These are phyloP conservation scores for Pyrenophora tritici-repentis DNA, from an alignment of 2,329 filamentous ascomycete species.

Conservation along the genomic window DNA sequence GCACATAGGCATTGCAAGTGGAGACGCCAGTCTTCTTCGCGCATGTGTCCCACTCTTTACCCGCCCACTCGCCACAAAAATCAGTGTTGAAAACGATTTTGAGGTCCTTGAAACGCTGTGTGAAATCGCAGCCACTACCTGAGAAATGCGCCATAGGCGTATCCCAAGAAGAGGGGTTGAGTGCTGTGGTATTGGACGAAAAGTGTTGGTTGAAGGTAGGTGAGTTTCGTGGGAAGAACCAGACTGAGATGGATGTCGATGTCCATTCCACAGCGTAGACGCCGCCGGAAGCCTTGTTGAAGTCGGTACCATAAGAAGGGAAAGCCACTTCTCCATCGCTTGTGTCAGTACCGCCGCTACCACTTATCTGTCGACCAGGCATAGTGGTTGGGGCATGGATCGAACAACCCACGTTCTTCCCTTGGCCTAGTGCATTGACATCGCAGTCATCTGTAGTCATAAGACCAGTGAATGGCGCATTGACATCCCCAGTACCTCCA, in stretches of 20 bases:
- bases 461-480: conserved; percentile 48
- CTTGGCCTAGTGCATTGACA: conserved; percentile 33
- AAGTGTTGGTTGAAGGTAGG: background rate
- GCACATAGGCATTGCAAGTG: conserved; percentile 47
- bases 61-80: conserved; percentile 62
- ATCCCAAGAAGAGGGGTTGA: conserved; percentile 28
- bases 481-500: background rate
- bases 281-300: conserved; percentile 46
- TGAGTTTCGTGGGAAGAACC: conserved; percentile 46
- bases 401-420: conserved; percentile 43
- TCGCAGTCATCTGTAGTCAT: conserved; percentile 55
- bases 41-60: conserved; percentile 59
- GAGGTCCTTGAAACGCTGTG: conserved; percentile 33
- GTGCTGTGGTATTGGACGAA: conserved; percentile 6
- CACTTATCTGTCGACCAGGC: background rate
- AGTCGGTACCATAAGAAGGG: conserved; percentile 39
- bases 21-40: conserved; percentile 51
- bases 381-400: conserved; percentile 12
- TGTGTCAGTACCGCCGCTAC: background rate
- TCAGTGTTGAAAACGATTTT: conserved; percentile 54
- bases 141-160: conserved; percentile 48
- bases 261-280: conserved; percentile 51
- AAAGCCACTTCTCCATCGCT: conserved; percentile 11
- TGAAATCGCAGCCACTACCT: conserved; percentile 54
- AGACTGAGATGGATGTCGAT: conserved; percentile 46